Conservation (phyloP, 352 stramenopile genomes). For the Plasmopara muralis region DNA sequence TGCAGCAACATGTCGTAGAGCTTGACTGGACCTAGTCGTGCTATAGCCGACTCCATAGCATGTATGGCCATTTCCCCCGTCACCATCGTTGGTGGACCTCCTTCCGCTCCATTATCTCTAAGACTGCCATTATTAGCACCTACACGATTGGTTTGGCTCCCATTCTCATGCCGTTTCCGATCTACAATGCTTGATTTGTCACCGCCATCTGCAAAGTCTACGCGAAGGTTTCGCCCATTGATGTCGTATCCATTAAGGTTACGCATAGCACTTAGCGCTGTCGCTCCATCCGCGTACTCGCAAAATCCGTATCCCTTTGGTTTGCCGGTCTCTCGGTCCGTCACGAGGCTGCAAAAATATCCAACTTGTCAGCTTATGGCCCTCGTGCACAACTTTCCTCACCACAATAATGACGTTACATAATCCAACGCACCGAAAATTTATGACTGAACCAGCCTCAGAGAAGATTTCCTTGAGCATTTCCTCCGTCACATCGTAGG, state of each 20-base stretch:
- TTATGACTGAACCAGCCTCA: conserved; percentile 71
- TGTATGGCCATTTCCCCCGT: conserved; percentile 75
- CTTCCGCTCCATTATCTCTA: conserved; percentile 19
- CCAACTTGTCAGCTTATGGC: not conserved
- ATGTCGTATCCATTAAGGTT: conserved; percentile 84
- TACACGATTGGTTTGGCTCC: conserved; percentile 13
- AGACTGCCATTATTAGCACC: conserved; percentile 23
- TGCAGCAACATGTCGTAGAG: conserved; percentile 81
- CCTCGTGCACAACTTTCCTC: too few relatives aligned
- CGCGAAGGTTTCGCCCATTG: conserved; percentile 75
- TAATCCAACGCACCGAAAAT: conserved; percentile 53
- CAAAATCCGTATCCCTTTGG: conserved; percentile 85
- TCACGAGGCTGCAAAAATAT: conserved; percentile 50
- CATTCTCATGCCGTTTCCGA: conserved; percentile 24
- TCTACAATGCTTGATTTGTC: conserved; percentile 41
- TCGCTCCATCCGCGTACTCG: conserved; percentile 80
- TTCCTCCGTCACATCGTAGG: conserved; percentile 84
- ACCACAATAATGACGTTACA: too few relatives aligned
- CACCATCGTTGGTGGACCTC: conserved; percentile 29
- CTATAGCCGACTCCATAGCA: conserved; percentile 70
- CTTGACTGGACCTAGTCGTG: conserved; percentile 57
- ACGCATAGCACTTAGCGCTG: conserved; percentile 74
- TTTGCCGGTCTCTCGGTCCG: conserved; percentile 76
- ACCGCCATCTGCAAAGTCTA: conserved; percentile 77
- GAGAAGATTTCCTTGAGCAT: conserved; percentile 86